Evolutionary conservation across 2,329 filamentous ascomycete species (phyloP), one percentile per base, ranked within the genome.

Genomic region (Fusarium longipes): DNA sequence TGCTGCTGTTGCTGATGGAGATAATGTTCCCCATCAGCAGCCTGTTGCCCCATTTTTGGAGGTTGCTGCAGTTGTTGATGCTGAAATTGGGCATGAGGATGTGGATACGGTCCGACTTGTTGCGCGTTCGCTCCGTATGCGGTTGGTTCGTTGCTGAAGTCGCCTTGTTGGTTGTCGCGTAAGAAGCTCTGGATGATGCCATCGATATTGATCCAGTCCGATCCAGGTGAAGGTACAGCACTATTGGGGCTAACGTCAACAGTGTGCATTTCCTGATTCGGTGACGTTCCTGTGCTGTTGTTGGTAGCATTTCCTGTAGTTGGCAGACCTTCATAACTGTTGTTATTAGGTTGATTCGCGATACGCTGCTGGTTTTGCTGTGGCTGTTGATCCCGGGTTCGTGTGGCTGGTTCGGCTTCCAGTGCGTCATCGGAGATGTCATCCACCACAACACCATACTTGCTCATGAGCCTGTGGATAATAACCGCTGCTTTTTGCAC

Each of bases 401-500:
- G 22, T 2, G 33, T 33, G 3, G 38, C 36, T 1, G 58, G 58
- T 36, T 62, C 58, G 29, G 40, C 43, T 17, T 66, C 63, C 0
- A 66, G 50, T 8, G 63, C 62, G 22, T 66, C 50, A 33, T 40
- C 69, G 1, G 43, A 67, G 17, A 57, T 8, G 11, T 64, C 54
- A 6, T 63, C 62, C 10, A 74, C 51, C 3, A 64, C 56, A 2
- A 82, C 78, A 1, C 77, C 77, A 45, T 84, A 77, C 17, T 80
- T 77, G 55, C 80, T 78, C 80, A 83, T 83, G 14, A 85, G 68
- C 32, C 77, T 78, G 39, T 82, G 73, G 0, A 85, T 79, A 12
- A 85, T 81, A 0, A 78, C 77, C 9, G 78, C 77, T 1, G 83
- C 83, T 24, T 81, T 79, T 32, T 79, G 76, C 0, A 84, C 82